Evolutionary conservation across 2,329 filamentous ascomycete species (phyloP), one percentile per base, ranked within the genome.

Genomic region (Aureobasidium uvarum): DNA sequence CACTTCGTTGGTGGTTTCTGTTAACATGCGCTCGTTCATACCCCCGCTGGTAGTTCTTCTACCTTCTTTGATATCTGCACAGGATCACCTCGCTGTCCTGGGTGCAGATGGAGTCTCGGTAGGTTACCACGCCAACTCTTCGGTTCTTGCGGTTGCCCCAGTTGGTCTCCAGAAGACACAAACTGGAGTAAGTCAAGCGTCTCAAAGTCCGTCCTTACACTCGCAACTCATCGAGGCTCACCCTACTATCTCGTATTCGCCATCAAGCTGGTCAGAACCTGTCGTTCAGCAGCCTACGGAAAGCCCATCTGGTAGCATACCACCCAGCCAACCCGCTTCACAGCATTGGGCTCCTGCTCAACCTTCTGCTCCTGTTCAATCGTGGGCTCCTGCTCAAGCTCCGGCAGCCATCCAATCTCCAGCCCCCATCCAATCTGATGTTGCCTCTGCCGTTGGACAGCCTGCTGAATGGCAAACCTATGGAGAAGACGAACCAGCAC

Each of bases 41-140:
- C 6, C 8, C 4, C 8, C 16, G 31, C 39, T 45, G 38, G 14
- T 14, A 11, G 38, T 18, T 18, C 18, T 38, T 11, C 16, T 45
- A 20, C 7, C 54, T 23, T 7, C 31, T 33, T 33, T 58, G 39
- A 18, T 33, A 18, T 18, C 54, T 10, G 54, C 38, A 31, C 54
- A 31, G 16, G 25, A 10, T 11, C 54, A 45, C 5, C 39, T 58
- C 2, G 54, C 25, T 58, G 54, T 58, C 18, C 16, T 58, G 5
- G 54, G 54, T 4, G 16, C 38, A 20, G 54, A 58, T 33, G 54
- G 54, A 14, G 39, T 58, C 23, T 58, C 54, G 2, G 54, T 58
- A 3, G 54, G 39, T 1, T 45, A 58, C n/a, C 13, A 45, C 23
- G 4, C 39, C 16, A 28, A 45, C 25, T 13, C 54, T 31, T 33